Evolutionary conservation across 139 green algal species (phyloP).

Genomic region (Tetratostichococcus sp.): DNA sequence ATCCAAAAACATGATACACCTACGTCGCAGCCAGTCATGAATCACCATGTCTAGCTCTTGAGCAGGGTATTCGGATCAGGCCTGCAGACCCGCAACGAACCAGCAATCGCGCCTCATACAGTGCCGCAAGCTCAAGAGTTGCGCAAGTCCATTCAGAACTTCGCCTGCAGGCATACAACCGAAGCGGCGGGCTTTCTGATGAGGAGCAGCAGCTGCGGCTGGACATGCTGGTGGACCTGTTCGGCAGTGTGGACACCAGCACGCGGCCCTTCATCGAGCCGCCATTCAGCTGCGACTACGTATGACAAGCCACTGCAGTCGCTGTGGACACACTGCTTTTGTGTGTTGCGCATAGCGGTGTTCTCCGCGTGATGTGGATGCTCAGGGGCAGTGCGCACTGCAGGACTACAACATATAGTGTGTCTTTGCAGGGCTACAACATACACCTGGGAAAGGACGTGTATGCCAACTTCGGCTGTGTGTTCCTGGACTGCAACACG

Average conservation of each 20-base stretch:
- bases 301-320: not conserved
- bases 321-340: not conserved
- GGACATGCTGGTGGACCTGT: constrained; percentile 24
- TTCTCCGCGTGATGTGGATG: too few species aligned
- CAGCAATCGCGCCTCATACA: too few species aligned
- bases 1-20: too few species aligned
- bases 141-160: too few species aligned
- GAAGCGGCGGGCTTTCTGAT: not conserved
- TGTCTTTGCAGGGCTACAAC: constrained; percentile 47
- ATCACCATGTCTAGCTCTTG: too few species aligned
- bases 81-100: too few species aligned
- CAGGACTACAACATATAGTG: constrained; percentile 42
- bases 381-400: not conserved
- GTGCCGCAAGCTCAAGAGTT: too few species aligned
- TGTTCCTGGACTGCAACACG: constrained; percentile 34
- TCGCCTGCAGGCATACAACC: not conserved
- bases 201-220: not conserved
- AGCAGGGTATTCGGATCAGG: too few species aligned
- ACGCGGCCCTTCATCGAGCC: constrained; percentile 45
- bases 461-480: constrained; percentile 37
- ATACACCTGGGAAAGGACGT: constrained; percentile 29
- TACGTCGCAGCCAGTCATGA: too few species aligned
- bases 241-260: constrained; percentile 19
- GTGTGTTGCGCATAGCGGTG: too few species aligned
- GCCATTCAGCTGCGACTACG: constrained; percentile 39